Base-by-base conservation (phyloP, 177 flowering plant species). In the Vitis hybrid region DNA sequence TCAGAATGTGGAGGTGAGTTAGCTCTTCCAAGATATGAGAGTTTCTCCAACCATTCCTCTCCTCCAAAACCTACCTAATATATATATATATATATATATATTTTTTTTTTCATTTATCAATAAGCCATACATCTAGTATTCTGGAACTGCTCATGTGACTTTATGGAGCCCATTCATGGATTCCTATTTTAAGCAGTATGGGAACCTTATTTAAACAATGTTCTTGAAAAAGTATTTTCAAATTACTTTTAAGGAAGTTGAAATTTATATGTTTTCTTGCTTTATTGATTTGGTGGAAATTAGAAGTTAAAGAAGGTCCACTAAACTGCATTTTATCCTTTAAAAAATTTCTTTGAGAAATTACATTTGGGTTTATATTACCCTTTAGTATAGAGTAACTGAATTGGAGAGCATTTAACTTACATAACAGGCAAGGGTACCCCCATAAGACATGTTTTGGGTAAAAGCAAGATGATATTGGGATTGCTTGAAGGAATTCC, bases 401-500 rank as follows among this genome's bases (percentile, higher is more conserved):
- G 18, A 65, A 51, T 70, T 72, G 51, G 15, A 49, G 9, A 22
- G 57, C 20, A 26, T 71, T 71, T 61, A 13, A 48, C 61, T 61
- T 63, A 16, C 70, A 34, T 79, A 26, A 69, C 87, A 91, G 99
- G 98, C 31, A 88, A 83, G 53, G 97, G 93, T 59, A 79, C 51
- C 39, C 98, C 91, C 7, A 71, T 74, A 66, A 86, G 95, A 73
- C 82, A 83, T 59, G 90, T 93, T 70, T 59, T 95, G 80, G 97
- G 98, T 29, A 93, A 95, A 80, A 93, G 97, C 90, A 91, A 90
- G 80, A 81, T 93, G 85, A 71, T 95, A 69, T 73, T 95, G 75
- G 99, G 99, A 65, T 76, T 93, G 79, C 79, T 88, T 11, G 98
- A 93, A 86, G 98, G 97, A 72, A 79, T 95, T 71, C 91, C 99